Evolutionary conservation across 164 flowering plant genomes (phyloP).

Genomic region (Pachysandra terminalis): DNA sequence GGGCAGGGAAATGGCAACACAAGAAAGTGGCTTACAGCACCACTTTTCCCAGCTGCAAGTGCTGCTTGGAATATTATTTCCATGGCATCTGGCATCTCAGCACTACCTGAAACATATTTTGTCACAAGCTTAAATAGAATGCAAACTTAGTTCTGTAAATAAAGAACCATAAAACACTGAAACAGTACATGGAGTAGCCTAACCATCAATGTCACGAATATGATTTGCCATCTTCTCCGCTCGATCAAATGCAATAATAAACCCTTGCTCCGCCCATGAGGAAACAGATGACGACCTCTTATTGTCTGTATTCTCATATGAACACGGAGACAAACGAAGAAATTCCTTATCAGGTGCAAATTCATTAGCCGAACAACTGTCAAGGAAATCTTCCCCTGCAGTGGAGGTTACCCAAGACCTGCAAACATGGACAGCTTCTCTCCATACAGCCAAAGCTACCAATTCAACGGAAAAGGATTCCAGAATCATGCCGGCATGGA

Average conservation of each 20-base stretch:
- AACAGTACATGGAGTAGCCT: constrained; percentile 6
- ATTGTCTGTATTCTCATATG: constrained; percentile 23
- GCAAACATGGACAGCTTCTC: constrained; percentile 34
- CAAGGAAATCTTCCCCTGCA: constrained; percentile 12
- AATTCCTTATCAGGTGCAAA: constrained; percentile 6
- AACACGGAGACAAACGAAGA: constrained; percentile 7
- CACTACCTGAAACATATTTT: constrained; percentile 28
- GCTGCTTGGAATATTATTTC: constrained; percentile 43
- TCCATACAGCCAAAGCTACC: constrained; percentile 51
- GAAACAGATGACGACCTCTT: constrained; percentile 33
- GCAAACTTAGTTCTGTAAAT: neutral
- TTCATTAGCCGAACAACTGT: constrained; percentile 20
- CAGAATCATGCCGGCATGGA: constrained; percentile 28
- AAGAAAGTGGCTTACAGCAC: constrained; percentile 36
- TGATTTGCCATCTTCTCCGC: constrained; percentile 38
- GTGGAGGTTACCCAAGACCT: constrained; percentile 29
- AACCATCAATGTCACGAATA: constrained; percentile 36
- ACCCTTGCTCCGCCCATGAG: constrained; percentile 37
- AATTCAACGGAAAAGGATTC: constrained; percentile 51
- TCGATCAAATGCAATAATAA: constrained; percentile 37
- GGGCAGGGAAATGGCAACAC: neutral
- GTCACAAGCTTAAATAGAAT: neutral
- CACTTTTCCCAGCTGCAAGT: constrained; percentile 34
- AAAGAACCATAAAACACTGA: too few species aligned
- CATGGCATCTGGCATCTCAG: constrained; percentile 57